Evolutionary conservation across 192 early-diverging fungal genomes (phyloP), one percentile per base, ranked within the genome.

Genomic region (Coemansia sp.): DNA sequence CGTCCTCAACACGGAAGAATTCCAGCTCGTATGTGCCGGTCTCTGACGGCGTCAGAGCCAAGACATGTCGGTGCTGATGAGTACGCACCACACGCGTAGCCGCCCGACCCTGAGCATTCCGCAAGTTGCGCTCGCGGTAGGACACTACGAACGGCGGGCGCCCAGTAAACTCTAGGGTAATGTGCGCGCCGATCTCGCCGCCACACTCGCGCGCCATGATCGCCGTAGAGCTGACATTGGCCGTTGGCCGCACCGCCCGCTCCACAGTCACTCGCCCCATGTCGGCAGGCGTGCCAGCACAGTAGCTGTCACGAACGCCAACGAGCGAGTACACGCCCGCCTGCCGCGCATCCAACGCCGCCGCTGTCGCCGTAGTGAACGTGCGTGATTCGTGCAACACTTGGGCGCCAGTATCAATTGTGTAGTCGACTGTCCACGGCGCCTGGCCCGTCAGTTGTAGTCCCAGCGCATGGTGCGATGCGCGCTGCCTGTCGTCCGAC

Each of bases 181-280:
- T 27, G 63, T 75, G 68, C 5, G 75, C 75, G 44, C 83, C 83
- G 27, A 85, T 81, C 43, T 72, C 75, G 18, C 83, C 83, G 33
- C 72, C 83, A 41, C 83, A 85, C 49, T 80, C 83, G 40, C 66
- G 76, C n/a, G 83, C 74, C 31, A 70, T 81, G 18, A 85, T 78
- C 2, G 83, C 65, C 41, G 70, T 52, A 33, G 83, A 64, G n/a
- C 67, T 68, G 33, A 85, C 50, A 29, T 69, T 75, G 22, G 66
- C 65, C 5, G 41, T n/a, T 8, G 83, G 83, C 40, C 36, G 50
- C 12, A 68, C 63, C 6, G 78, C 69, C 3, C 40, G 64, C n/a
- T 63, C 70, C 52, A 85, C 49, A 16, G 75, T 69, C 58, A 85
- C 65, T 15, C 68, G 67, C 24, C 68, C 27, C 4, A 29, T 8